A percentile compares a stretch with the other conserved stretches of the same genome.
Evolutionary conservation across 2,329 filamentous ascomycete genomes (phyloP).

Genomic region (Verticillium isaacii): DNA sequence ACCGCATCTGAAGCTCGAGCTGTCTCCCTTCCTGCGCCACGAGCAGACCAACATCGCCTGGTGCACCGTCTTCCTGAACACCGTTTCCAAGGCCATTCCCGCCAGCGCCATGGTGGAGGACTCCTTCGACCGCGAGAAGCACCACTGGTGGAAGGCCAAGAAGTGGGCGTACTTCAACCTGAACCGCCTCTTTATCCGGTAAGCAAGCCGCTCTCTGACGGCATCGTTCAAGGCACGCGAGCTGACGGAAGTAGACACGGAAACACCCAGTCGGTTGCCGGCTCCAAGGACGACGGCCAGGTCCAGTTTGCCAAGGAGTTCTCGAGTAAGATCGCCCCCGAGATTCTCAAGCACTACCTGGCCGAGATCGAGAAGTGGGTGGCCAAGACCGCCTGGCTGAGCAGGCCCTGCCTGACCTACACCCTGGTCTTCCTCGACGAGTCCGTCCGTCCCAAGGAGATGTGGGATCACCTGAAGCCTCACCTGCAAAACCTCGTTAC

Average conservation of each 20-base stretch:
- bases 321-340: constrained; percentile 84
- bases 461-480: constrained; percentile 91
- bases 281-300: constrained; percentile 73
- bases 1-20: constrained; percentile 61
- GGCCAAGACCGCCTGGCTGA: constrained; percentile 88
- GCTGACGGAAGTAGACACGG: constrained; percentile 64
- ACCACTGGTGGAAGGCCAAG: constrained; percentile 99
- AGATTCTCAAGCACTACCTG: constrained; percentile 93
- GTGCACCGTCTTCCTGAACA: constrained; percentile 91
- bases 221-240: not conserved
- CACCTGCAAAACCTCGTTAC: constrained; percentile 91
- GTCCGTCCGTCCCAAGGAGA: constrained; percentile 93
- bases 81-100: constrained; percentile 81
- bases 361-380: constrained; percentile 97
- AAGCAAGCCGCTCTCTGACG: constrained; percentile 19
- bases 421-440: constrained; percentile 95
- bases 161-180: constrained; percentile 99
- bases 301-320: constrained; percentile 85
- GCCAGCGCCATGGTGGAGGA: constrained; percentile 72
- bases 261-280: constrained; percentile 58
- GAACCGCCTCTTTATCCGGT: constrained; percentile 92
- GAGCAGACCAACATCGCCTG: constrained; percentile 85
- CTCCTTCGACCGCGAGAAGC: constrained; percentile 78
- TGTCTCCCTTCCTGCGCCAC: constrained; percentile 71
- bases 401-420: constrained; percentile 88